Evolutionary conservation across 139 green algal species (phyloP).

Genomic region (Chlorella sp.): DNA sequence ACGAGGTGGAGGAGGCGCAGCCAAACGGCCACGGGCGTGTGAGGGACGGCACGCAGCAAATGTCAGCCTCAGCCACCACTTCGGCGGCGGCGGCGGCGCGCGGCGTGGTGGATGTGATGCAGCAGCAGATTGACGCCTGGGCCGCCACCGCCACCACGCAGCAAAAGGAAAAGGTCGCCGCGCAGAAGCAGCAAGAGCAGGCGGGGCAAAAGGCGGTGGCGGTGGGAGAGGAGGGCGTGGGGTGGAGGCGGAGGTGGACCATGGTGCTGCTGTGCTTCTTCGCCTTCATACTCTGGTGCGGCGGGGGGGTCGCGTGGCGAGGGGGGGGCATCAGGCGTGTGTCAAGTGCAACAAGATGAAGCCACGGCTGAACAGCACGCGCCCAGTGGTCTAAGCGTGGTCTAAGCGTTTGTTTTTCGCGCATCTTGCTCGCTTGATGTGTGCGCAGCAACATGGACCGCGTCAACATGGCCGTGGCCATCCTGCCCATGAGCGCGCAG

Average conservation of each 20-base stretch:
- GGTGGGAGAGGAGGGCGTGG: conserved; percentile 9
- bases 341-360: conserved; percentile 2
- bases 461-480: conserved; percentile 97
- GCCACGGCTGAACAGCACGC: neutral
- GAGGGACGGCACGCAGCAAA: too few relatives aligned
- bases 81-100: too few relatives aligned
- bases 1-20: too few relatives aligned
- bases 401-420: neutral
- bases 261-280: conserved; percentile 85
- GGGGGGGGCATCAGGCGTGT: too few relatives aligned
- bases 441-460: conserved; percentile 59
- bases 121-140: too few relatives aligned
- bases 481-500: conserved; percentile 89
- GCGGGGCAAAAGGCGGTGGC: too few relatives aligned
- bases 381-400: neutral
- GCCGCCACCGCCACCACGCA: too few relatives aligned
- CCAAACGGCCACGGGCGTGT: too few relatives aligned
- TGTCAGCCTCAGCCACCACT: too few relatives aligned
- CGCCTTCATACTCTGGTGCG: conserved; percentile 88
- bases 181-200: too few relatives aligned
- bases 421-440: neutral
- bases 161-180: too few relatives aligned
- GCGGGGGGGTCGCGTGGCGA: conserved; percentile 66
- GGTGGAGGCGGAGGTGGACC: conserved; percentile 70
- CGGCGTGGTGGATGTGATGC: too few relatives aligned